phyloP scores from a whole-genome alignment of 805 yeast genomes.

The Cyberlindnera xylosilytica region DNA sequence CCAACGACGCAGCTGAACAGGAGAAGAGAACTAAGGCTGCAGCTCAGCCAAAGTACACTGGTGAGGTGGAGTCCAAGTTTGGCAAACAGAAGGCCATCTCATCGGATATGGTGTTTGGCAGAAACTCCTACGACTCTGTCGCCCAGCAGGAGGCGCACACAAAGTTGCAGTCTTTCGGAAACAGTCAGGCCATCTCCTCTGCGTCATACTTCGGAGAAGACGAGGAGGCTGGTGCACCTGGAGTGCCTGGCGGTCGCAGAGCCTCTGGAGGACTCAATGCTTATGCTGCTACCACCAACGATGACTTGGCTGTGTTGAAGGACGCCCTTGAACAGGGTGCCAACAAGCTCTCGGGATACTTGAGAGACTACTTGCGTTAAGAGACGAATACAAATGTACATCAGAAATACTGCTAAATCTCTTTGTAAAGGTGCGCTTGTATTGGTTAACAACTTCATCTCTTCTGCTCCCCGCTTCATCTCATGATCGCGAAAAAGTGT shows the following conservation, averaged over 20 bases:
- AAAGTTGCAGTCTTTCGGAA: constrained; percentile 78
- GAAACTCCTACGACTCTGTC: constrained; percentile 75
- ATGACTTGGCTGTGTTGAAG: constrained; percentile 83
- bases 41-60: constrained; percentile 62
- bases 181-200: constrained; percentile 90
- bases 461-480: too few species aligned
- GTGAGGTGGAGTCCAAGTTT: constrained; percentile 71
- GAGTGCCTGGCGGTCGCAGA: constrained; percentile 27
- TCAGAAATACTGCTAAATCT: too few species aligned
- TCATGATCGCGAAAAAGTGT: too few species aligned
- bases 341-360: constrained; percentile 74
- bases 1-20: constrained; percentile 51
- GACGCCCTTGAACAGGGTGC: constrained; percentile 96
- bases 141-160: constrained; percentile 76
- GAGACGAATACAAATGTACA: too few species aligned
- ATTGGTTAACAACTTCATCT: too few species aligned
- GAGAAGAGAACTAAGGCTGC: constrained; percentile 43
- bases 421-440: too few species aligned
- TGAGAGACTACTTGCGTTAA: constrained; percentile 75
- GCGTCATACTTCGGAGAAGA: constrained; percentile 90
- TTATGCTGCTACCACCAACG: constrained; percentile 74
- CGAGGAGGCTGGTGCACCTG: constrained; percentile 42
- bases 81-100: constrained; percentile 93
- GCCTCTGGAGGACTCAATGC: constrained; percentile 49
- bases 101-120: constrained; percentile 91